Base-by-base conservation (phyloP, 768 basidiomycete genomes). In the Panaeolus cyanescens region DNA sequence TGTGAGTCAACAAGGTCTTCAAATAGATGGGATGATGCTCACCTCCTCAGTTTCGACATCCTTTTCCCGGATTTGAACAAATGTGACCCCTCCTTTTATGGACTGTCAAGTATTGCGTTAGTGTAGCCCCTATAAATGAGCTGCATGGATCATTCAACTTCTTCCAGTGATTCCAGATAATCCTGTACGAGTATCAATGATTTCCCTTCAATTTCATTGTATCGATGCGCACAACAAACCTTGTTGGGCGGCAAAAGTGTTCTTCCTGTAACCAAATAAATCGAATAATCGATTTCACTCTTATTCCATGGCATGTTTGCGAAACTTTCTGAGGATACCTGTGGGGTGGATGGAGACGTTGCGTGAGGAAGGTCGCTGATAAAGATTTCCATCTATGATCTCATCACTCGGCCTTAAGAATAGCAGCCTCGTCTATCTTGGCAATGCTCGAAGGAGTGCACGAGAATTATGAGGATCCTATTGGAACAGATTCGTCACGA, bases 61-160 rank as follows among this genome's bases (percentile, higher is more conserved):
- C 73, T 98, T 98, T 74, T 98, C 96, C 34, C 95, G 83, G 17
- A 96, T 80, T 74, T 97, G 96, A 4, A 97, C 93, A 53, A 96
- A 69, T 1, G 93, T 95, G 1, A 96, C 94, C 2, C 95, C 95
- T 9, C 95, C 95, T 69, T 85, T 77, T 15, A 96, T 77, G 2
- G 94, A 82, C 93, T 95, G 62, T 22, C 63, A 31, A 64, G 20
- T n/a, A n/a, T 28, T 34, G 56, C 36, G 19, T 17, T 59, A 22
- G 37, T 57, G 56, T 19, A 62, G 32, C 5, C 13, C 32, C 19
- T 30, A 13, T 17, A 25, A 19, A 56, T 32, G 28, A 59, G 32
- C 62, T 20, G 25, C 6, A 28, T 50, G 25, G 65, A 42, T 57
- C 20, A 61, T 59, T 39, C 10, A 67, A 91, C 92, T 76, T 91